Evolutionary conservation across 75 land plant species (phyloP), one percentile per base, ranked within the genome.

Genomic region (Pinus tabuliformis): DNA sequence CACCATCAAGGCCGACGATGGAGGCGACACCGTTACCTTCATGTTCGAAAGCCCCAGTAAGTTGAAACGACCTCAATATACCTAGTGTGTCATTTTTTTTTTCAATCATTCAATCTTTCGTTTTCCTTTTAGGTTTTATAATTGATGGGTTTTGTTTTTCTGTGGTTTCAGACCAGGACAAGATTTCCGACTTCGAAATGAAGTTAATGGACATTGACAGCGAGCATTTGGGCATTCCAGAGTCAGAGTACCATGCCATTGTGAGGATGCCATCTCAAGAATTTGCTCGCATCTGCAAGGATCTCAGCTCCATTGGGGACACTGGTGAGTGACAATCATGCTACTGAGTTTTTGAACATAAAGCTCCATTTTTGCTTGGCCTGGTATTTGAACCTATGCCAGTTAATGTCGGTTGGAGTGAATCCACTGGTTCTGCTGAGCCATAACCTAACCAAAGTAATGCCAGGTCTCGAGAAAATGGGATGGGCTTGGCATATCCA

Each of bases 151-250:
- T 56, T n/a, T 5, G n/a, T 0, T 14, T 57, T 68, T 42, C 18
- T 45, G 65, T 12, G 36, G 7, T 21, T 28, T 0, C 54, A 95
- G 95, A 87, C 42, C 99, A 94, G 88, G 99, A 96, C 61, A 96
- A 95, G 79, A 94, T 96, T n/a, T 79, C 98, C 1, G 99, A 96
- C 81, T 94, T 96, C 80, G 99, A 96, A 84, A 96, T 96, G 99
- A 96, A 96, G 83, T 84, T 96, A 70, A 96, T 94, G 99, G 98
- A 94, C 56, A 94, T 96, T 20, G 99, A 96, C 76, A 96, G 95
- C 72, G 98, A 96, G 90, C 99, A 94, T 72, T 80, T 96, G 39
- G 99, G 98, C 0, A 96, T 96, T 33, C 99, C 99, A 9, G 97
- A 96, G 62, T 90, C 98, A 0, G 99, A 90, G 71, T 94, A 94